phyloP scores from a whole-genome alignment of 345 rosid species.

The Acer campestre region DNA sequence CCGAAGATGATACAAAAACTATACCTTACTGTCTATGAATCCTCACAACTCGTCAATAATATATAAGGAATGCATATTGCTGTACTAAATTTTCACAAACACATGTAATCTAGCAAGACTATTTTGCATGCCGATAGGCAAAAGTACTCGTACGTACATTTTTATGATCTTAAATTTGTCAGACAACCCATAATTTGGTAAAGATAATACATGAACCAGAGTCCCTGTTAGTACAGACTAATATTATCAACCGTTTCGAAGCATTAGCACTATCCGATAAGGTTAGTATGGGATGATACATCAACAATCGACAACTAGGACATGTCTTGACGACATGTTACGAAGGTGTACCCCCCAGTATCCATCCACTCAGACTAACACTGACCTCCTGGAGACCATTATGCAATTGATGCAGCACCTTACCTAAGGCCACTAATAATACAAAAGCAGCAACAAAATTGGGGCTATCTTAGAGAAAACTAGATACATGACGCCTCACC shows the following conservation, averaged over 20 bases:
- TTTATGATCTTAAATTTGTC: background rate
- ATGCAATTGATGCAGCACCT: background rate
- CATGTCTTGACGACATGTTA: background rate
- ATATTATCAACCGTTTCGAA: background rate
- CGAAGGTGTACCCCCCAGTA: background rate
- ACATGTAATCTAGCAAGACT: background rate
- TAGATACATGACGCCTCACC: background rate
- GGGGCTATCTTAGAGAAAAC: background rate
- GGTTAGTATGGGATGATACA: background rate
- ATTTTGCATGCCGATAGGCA: background rate
- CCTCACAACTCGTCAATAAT: background rate
- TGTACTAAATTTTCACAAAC: background rate
- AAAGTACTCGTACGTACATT: background rate
- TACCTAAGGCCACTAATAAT: conserved; percentile 5
- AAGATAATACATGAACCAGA: background rate
- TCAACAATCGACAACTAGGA: background rate
- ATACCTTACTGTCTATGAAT: background rate
- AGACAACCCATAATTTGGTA: background rate
- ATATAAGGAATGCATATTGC: background rate
- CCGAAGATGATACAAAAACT: background rate
- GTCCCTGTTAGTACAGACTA: background rate
- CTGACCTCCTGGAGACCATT: background rate
- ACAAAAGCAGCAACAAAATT: background rate
- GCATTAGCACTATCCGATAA: conserved; percentile 8
- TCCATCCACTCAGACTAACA: conserved; percentile 9